Evolutionary conservation across 257 asterid species (phyloP), one percentile per base, ranked within the genome.

Genomic region (Solanum bulbocastanum): DNA sequence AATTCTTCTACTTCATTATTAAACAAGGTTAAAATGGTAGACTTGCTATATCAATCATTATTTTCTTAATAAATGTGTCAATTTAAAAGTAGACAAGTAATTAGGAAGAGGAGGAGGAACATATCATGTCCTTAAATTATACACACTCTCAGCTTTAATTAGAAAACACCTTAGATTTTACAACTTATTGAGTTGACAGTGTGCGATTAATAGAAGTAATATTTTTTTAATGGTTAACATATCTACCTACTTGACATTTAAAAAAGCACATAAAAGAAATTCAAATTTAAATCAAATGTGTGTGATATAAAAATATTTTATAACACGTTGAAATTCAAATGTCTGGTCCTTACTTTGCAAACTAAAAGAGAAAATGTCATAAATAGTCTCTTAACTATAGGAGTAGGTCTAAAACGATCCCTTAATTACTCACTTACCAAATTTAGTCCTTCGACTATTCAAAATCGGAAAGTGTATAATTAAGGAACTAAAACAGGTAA

Each of bases 351-450:
- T 18, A 0, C 62, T 18, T 0, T 0, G 10, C 25, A 56, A 58
- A 58, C 25, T 52, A 16, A 52, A 52, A 16, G n/a, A 52, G 8
- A 52, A 52, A 52, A 52, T 5, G 23, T 52, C 62, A 16, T 16
- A 52, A 6, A 46, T 46, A 46, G 3, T 46, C 0, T 0, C 2
- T 14, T 14, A 14, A 46, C 1, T 52, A 16, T 52, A 15, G 60
- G 6, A 1, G 3, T 1, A 16, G 22, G 3, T 49, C 1, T 15
- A 52, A 52, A 52, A 16, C 0, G 1, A 0, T 16, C 1, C 3
- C 60, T 49, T 16, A 52, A 52, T 52, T 52, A 52, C 1, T 52
- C 4, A 16, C 60, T 52, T 52, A 52, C 0, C 9, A 52, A 52
- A 52, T 52, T 52, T 52, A 52, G 0, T 5, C 2, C 8, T 52